Evolutionary conservation across 1,139 yeast genomes (phyloP).

Genomic region (Torulaspora pretoriensis): DNA sequence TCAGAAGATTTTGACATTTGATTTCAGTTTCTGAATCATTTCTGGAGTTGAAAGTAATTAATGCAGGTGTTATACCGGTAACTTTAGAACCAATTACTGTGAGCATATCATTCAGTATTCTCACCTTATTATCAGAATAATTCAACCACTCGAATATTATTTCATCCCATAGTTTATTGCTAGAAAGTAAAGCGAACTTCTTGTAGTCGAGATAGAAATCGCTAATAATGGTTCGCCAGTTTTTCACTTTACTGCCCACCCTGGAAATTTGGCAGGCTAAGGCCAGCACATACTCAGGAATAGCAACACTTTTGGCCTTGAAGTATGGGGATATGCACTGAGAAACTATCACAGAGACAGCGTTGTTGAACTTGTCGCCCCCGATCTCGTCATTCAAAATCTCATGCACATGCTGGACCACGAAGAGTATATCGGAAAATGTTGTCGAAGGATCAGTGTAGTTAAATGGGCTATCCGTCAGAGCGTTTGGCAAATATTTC

Average conservation of each 20-base stretch:
- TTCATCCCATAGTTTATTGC: slow-evolving; percentile 22
- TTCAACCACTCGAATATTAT: slow-evolving; percentile 33
- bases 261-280: slow-evolving; percentile 37
- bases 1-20: slow-evolving; percentile 28
- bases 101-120: slow-evolving; percentile 33
- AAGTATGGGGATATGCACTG: slow-evolving; percentile 45
- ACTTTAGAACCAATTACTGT: slow-evolving; percentile 27
- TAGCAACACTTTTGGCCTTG: slow-evolving; percentile 37
- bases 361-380: slow-evolving; percentile 46
- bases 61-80: slow-evolving; percentile 29
- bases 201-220: slow-evolving; percentile 52
- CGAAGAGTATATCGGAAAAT: slow-evolving; percentile 25
- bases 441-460: slow-evolving; percentile 11
- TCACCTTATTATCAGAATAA: slow-evolving; percentile 44
- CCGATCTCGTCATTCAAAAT: slow-evolving; percentile 45
- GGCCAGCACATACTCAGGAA: slow-evolving; percentile 39
- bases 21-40: slow-evolving; percentile 30
- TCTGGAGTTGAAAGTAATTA: slow-evolving; percentile 34
- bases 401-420: slow-evolving; percentile 42
- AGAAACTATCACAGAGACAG: slow-evolving; percentile 45
- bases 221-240: slow-evolving; percentile 50
- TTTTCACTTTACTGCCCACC: slow-evolving; percentile 39
- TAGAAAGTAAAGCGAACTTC: slow-evolving; percentile 18
- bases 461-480: slow-evolving; percentile 26
- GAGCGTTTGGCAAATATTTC: slow-evolving; percentile 47